phyloP scores from a whole-genome alignment of 768 basidiomycete species.

The Leccinum pellstonianum region DNA sequence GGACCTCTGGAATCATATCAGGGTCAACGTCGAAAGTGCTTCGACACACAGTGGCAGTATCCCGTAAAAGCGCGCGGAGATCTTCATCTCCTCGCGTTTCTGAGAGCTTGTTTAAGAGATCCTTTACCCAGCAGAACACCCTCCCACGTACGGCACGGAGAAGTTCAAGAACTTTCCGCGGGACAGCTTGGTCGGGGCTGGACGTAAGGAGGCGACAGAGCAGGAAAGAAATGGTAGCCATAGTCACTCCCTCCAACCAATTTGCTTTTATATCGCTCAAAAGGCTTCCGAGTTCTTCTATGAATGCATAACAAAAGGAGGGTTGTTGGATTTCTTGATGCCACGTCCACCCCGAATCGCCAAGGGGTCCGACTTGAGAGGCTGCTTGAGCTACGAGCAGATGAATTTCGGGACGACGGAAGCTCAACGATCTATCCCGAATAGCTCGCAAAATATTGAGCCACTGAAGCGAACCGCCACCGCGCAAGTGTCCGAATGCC shows the following conservation, averaged over 20 bases:
- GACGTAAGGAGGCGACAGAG: neutral
- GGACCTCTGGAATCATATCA: neutral
- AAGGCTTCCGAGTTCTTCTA: slow-evolving; percentile 6
- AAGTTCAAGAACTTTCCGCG: neutral
- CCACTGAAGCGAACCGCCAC: slow-evolving; percentile 47
- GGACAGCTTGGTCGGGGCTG: neutral
- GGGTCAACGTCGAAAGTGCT: neutral
- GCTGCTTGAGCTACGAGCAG: slow-evolving; percentile 42
- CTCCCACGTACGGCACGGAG: neutral
- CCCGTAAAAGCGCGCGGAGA: neutral
- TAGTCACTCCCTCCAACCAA: neutral
- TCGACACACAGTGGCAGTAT: neutral
- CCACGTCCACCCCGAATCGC: slow-evolving; percentile 5
- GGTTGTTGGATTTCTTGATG: slow-evolving; percentile 13
- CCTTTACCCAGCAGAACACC: neutral
- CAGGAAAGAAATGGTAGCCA: neutral
- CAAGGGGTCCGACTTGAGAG: slow-evolving; percentile 40
- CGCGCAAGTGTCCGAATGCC: slow-evolving; percentile 44
- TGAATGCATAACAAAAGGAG: slow-evolving; percentile 5
- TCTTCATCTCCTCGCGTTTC: neutral
- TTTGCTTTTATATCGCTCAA: slow-evolving; percentile 26
- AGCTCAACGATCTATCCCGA: slow-evolving; percentile 36
- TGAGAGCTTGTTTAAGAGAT: neutral
- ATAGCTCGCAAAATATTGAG: slow-evolving; percentile 47
- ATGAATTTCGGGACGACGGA: slow-evolving; percentile 41